Evolutionary conservation across 257 asterid species (phyloP).

Genomic region (Scutellaria minor): DNA sequence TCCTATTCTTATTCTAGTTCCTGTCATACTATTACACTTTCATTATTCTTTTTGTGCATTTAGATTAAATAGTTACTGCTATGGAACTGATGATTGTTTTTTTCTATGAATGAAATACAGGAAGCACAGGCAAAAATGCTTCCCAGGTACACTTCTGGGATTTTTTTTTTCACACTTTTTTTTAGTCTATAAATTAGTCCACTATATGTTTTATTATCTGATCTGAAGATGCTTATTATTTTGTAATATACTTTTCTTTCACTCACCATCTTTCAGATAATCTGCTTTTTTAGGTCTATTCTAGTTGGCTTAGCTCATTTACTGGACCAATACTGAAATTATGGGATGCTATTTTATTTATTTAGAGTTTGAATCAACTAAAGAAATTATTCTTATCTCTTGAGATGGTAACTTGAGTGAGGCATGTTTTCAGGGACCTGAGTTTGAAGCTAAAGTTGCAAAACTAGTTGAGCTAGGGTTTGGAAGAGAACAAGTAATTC

Average conservation of each 20-base stretch:
- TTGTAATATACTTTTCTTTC: not conserved
- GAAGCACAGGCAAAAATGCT: conserved; percentile 44
- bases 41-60: not conserved
- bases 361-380: not conserved
- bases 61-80: too few species aligned
- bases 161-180: conserved; percentile 1
- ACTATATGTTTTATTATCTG: not conserved
- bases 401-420: not conserved
- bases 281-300: not conserved
- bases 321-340: not conserved
- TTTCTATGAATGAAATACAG: conserved; percentile 47
- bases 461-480: conserved; percentile 96
- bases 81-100: conserved; percentile 32
- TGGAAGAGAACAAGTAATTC: conserved; percentile 79
- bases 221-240: conserved; percentile 1
- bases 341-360: too few species aligned
- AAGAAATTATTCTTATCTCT: too few species aligned
- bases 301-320: not conserved
- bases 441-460: conserved; percentile 83
- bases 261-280: too few species aligned
- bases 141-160: conserved; percentile 48
- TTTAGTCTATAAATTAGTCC: not conserved
- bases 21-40: not conserved
- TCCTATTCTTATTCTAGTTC: conserved; percentile 12
- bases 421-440: conserved; percentile 57